Base-by-base conservation (phyloP, 805 yeast species). In the Barnettozyma sucrosica region DNA sequence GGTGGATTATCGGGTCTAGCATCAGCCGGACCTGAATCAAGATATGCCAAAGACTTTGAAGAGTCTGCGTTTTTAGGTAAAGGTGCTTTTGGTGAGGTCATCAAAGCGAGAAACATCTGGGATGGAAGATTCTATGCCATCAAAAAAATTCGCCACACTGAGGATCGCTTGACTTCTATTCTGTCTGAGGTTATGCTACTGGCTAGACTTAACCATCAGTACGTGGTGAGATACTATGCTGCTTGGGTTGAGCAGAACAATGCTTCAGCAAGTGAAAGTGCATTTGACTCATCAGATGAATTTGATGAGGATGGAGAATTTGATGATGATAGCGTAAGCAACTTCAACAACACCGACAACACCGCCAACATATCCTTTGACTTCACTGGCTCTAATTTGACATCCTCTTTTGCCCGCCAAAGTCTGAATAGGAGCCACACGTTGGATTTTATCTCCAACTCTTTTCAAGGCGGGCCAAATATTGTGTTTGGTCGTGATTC, bases 11-110 rank as follows among this genome's bases (percentile, higher is more conserved):
- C 59, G 8, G 62, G 63, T n/a, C 50, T 61, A 3, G 47, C 58
- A 5, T 54, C 63, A 5, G 52, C 55, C 66, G 58, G 54, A 10
- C 40, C 50, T 1, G 36, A 49, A 2, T 89, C 96, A 1, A 73
- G 99, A 53, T 93, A 92, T 62, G 85, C 82, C 4, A 80, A 90
- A 52, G 99, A 93, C 62, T 93, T 95, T 65, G 99, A 93, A 64
- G 99, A 93, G 62, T 85, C 89, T 39, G 93, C 92, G 0, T 79
- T 83, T 19, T 67, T 93, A 8, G 99, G 99, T 2, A 80, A 82
- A 56, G 99, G 99, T 36, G 99, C 95, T 0, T 93, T 85, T 67
- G 99, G 99, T 6, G 97, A 93, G 64, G 99, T 93, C 8, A 97
- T 93, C n/a, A 90, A 92, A 59, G 98, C 93, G 0, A 73, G 99